Conservation (phyloP, 2,329 filamentous ascomycete genomes). For the Westerdykella ornata region DNA sequence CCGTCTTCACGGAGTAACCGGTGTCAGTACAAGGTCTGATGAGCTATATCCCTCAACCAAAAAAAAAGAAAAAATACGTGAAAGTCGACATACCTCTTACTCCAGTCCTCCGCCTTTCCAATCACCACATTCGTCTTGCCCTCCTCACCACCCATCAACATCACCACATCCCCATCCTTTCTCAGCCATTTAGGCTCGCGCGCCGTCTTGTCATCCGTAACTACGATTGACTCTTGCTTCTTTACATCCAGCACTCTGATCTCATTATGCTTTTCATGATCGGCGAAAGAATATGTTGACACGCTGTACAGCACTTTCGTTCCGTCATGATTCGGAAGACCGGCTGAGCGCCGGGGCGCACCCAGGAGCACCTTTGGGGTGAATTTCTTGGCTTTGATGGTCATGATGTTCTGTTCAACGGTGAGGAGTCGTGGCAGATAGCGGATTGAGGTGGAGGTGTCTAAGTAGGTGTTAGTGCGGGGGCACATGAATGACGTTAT, state of each 20-base stretch:
- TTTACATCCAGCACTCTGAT: conserved; percentile 64
- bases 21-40: not conserved
- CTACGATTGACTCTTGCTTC: conserved; percentile 56
- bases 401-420: conserved; percentile 51
- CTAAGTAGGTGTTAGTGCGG: not conserved
- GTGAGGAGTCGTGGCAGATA: not conserved
- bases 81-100: conserved; percentile 21
- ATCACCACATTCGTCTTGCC: conserved; percentile 37
- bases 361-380: conserved; percentile 71
- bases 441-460: too few relatives aligned
- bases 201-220: conserved; percentile 59
- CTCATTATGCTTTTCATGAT: conserved; percentile 62
- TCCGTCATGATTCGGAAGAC: conserved; percentile 61
- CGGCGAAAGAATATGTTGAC: conserved; percentile 73
- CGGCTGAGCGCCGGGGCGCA: conserved; percentile 64
- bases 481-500: not conserved
- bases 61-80: not conserved
- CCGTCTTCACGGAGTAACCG: not conserved
- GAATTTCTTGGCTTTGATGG: conserved; percentile 62
- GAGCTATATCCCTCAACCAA: not conserved
- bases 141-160: conserved; percentile 41
- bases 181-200: conserved; percentile 72
- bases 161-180: conserved; percentile 55
- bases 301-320: conserved; percentile 60
- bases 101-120: conserved; percentile 28